phyloP scores from a whole-genome alignment of 106 monocot species.

The Dendrobium officinale region DNA sequence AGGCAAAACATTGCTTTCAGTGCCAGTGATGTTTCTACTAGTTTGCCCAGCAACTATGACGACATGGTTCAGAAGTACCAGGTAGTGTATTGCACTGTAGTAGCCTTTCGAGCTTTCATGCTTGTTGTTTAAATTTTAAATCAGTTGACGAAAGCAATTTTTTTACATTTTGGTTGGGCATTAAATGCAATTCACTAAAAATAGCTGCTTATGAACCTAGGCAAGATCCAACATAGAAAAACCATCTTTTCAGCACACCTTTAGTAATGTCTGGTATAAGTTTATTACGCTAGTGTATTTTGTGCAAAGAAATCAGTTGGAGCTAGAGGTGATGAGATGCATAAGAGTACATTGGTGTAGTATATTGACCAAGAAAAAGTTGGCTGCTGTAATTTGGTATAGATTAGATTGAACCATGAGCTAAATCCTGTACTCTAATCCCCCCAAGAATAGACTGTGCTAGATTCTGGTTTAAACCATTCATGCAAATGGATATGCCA shows the following conservation, averaged over 20 bases:
- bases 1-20: constrained; percentile 80
- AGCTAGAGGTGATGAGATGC: neutral
- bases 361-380: neutral
- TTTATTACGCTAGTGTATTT: neutral
- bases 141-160: neutral
- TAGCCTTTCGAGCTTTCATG: neutral
- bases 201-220: neutral
- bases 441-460: neutral
- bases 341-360: neutral
- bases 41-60: constrained; percentile 33
- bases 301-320: neutral
- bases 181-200: neutral
- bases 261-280: neutral
- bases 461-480: neutral
- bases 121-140: neutral
- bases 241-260: neutral
- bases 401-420: neutral
- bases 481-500: too few species aligned
- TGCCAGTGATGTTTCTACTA: constrained; percentile 31
- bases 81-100: constrained; percentile 23
- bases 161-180: neutral
- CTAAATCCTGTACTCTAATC: neutral
- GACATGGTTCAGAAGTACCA: constrained; percentile 72
- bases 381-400: neutral
- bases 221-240: neutral